Percentiles rank a stretch among this genome's conserved stretches.
phyloP scores from a whole-genome alignment of 768 basidiomycete species.

The Mycena crocata region DNA sequence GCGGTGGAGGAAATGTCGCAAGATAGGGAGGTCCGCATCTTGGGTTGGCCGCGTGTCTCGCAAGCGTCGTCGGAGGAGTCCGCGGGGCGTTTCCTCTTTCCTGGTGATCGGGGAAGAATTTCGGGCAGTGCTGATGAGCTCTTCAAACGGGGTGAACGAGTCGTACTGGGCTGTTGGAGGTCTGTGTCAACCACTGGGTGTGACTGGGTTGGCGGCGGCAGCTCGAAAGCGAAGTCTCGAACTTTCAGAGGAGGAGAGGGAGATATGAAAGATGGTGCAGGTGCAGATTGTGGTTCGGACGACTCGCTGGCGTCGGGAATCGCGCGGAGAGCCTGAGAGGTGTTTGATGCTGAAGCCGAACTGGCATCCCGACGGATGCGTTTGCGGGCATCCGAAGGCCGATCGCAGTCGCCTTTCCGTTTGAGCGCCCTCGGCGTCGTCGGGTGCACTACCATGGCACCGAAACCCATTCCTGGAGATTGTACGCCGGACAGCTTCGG shows the following conservation, averaged over 20 bases:
- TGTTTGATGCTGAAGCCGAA: neutral
- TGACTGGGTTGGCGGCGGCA: neutral
- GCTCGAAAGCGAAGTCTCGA: constrained; percentile 12
- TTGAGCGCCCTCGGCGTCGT: constrained; percentile 14
- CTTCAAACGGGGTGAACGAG: neutral
- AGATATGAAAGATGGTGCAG: neutral
- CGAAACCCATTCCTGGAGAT: neutral
- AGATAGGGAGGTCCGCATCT: neutral
- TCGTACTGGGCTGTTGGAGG: neutral
- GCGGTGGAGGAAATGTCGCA: constrained; percentile 4
- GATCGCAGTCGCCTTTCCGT: constrained; percentile 23
- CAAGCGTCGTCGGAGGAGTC: neutral
- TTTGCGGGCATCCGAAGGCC: constrained; percentile 3
- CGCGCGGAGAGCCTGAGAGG: neutral
- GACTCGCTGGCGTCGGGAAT: no score
- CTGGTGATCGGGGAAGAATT: neutral
- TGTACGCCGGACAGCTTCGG: neutral
- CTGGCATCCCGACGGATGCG: constrained; percentile 10
- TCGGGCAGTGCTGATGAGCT: neutral
- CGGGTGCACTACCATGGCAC: constrained; percentile 8
- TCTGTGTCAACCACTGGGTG: no score
- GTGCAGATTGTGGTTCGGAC: no score
- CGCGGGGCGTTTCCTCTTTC: constrained; percentile 17
- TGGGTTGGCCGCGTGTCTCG: constrained; percentile 16
- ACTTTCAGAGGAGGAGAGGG: constrained; percentile 3